Evolutionary conservation across 139 green algal species (phyloP).

Genomic region (Ostreobium quekettii): DNA sequence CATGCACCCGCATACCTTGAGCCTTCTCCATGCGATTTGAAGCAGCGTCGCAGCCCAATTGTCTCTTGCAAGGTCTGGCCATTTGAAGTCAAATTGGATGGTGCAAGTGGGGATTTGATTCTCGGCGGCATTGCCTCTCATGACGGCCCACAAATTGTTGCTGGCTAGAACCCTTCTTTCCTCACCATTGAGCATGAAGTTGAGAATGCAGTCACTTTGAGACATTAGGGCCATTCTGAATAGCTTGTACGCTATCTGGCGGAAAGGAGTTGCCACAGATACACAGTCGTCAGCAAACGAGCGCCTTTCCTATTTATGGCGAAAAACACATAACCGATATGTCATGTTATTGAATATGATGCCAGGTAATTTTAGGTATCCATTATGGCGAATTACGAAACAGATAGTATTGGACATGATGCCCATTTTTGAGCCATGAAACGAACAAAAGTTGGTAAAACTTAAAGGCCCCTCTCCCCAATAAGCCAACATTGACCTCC

Average conservation of each 20-base stretch:
- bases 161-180: constrained; percentile 6
- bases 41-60: constrained; percentile 19
- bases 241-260: constrained; percentile 12
- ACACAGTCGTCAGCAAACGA: too few species aligned
- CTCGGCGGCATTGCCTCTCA: constrained; percentile 11
- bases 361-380: too few species aligned
- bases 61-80: constrained; percentile 3
- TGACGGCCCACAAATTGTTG: constrained; percentile 13
- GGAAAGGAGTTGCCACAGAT: too few species aligned
- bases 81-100: constrained; percentile 16
- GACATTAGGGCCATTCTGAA: constrained; percentile 12
- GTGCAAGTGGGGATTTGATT: not conserved
- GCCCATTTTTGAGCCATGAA: too few species aligned
- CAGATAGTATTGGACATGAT: too few species aligned
- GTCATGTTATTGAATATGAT: not conserved
- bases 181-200: constrained; percentile 10
- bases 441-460: too few species aligned
- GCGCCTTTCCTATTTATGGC: too few species aligned
- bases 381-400: too few species aligned
- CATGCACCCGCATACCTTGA: too few species aligned
- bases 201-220: constrained; percentile 8
- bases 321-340: not conserved
- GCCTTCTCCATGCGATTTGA: constrained; percentile 8
- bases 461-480: too few species aligned
- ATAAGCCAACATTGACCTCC: too few species aligned